Percentiles rank a stretch among this genome's conserved stretches.
These are phyloP conservation scores for Blastobotrys niveus DNA, from an alignment of 1,139 yeast genomes.

Conservation along the genomic window DNA sequence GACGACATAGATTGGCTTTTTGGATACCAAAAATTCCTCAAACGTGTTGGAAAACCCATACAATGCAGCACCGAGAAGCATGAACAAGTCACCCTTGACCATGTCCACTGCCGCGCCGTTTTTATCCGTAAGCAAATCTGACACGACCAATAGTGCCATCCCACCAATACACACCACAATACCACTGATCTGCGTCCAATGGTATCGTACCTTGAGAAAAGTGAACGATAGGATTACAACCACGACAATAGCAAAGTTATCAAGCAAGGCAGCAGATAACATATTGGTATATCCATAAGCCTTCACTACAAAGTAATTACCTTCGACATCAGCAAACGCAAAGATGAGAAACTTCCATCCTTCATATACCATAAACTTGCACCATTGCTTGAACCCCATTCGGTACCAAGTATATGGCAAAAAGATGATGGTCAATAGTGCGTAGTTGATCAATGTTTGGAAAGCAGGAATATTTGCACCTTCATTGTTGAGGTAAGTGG, in stretches of 20 bases:
- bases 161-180: constrained; percentile 40
- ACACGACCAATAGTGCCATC: constrained; percentile 39
- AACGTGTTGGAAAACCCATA: constrained; percentile 42
- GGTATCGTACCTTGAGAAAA: constrained; percentile 40
- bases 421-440: constrained; percentile 35
- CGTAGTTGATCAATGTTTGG: constrained; percentile 41
- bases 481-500: constrained; percentile 36
- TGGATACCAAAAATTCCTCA: constrained; percentile 42
- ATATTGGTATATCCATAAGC: constrained; percentile 42
- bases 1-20: constrained; percentile 42
- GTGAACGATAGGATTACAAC: constrained; percentile 40
- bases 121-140: constrained; percentile 39
- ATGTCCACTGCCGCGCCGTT: constrained; percentile 35
- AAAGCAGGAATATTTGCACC: constrained; percentile 41
- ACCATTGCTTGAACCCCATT: constrained; percentile 36
- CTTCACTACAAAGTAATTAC: constrained; percentile 41
- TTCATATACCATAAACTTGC: constrained; percentile 29
- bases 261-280: constrained; percentile 40
- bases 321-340: constrained; percentile 43
- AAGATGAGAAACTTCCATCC: constrained; percentile 42
- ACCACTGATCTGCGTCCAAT: constrained; percentile 42
- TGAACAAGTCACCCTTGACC: constrained; percentile 43
- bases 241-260: constrained; percentile 42
- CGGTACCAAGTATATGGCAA: constrained; percentile 38
- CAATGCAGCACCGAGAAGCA: constrained; percentile 41